These are phyloP conservation scores for Phytophthora uliginosa DNA, from an alignment of 352 stramenopile species.

Conservation along the genomic window DNA sequence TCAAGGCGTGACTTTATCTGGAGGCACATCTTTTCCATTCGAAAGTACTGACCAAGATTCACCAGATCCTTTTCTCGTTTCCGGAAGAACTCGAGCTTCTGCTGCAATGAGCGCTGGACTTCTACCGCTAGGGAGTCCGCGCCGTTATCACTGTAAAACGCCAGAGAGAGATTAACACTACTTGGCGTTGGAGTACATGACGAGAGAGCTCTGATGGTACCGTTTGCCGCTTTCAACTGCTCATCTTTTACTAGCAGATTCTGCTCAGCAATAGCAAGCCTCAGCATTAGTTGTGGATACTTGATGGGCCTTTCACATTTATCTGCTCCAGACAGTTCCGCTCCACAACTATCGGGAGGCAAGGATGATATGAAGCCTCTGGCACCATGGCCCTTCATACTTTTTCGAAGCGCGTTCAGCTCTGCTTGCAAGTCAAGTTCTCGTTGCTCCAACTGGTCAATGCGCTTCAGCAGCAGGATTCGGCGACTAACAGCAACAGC, in stretches of 20 bases:
- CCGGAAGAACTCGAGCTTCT: slow-evolving; percentile 29
- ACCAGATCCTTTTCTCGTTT: slow-evolving; percentile 34
- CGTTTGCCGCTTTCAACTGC: slow-evolving; percentile 33
- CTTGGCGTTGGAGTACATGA: slow-evolving; percentile 8
- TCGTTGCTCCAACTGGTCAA: slow-evolving; percentile 23
- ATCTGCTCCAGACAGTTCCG: background rate
- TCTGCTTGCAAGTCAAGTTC: slow-evolving; percentile 36
- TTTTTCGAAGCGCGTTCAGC: slow-evolving; percentile 27
- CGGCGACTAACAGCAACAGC: slow-evolving; percentile 15
- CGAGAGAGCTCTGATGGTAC: slow-evolving; percentile 36
- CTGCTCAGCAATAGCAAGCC: slow-evolving; percentile 32
- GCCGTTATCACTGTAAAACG: background rate
- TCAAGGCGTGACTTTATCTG: slow-evolving; percentile 34
- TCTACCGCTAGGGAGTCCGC: slow-evolving; percentile 16
- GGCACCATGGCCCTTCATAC: background rate
- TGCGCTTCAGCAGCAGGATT: slow-evolving; percentile 18
- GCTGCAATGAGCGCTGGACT: slow-evolving; percentile 22
- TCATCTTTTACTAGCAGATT: slow-evolving; percentile 35
- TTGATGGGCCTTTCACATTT: slow-evolving; percentile 4
- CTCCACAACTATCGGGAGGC: background rate
- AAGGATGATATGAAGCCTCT: background rate
- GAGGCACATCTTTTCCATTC: slow-evolving; percentile 34
- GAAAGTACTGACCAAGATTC: slow-evolving; percentile 36
- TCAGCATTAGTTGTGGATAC: slow-evolving; percentile 36
- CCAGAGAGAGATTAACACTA: background rate